phyloP scores from a whole-genome alignment of 306 rosid genomes.

The Cucurbita maxima region DNA sequence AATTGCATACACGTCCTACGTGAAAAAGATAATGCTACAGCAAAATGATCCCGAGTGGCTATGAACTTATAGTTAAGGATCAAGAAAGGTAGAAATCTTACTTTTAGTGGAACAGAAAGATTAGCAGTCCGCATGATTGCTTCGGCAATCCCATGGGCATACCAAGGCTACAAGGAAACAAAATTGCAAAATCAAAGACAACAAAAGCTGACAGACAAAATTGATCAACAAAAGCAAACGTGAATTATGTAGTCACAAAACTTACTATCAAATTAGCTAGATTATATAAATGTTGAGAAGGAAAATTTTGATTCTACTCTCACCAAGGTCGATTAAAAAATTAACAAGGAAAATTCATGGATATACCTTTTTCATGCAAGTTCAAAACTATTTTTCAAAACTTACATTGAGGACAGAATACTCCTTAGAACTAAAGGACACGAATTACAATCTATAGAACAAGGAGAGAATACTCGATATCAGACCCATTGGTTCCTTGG shows the following conservation, averaged over 20 bases:
- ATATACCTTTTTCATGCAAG: neutral
- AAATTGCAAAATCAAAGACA: conserved; percentile 8
- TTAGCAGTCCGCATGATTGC: conserved; percentile 96
- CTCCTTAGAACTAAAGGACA: neutral
- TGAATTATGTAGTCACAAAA: neutral
- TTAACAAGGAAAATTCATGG: neutral
- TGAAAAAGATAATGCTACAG: neutral
- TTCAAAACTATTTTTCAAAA: neutral
- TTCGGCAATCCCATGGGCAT: conserved; percentile 95
- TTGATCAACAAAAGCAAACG: neutral
- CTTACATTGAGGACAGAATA: neutral
- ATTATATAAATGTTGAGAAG: neutral
- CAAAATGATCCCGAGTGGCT: neutral
- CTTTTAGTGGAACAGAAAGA: conserved; percentile 89
- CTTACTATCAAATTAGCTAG: neutral
- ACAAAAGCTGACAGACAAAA: neutral
- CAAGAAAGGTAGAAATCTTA: conserved; percentile 20
- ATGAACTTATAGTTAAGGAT: neutral
- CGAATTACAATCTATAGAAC: neutral
- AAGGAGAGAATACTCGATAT: neutral
- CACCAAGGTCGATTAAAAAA: neutral
- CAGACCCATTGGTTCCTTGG: neutral
- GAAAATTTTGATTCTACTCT: neutral
- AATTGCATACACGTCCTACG: neutral
- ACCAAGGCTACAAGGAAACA: conserved; percentile 67